These are phyloP conservation scores for Phytophthora pistaciae DNA, from an alignment of 352 stramenopile species.

Conservation along the genomic window DNA sequence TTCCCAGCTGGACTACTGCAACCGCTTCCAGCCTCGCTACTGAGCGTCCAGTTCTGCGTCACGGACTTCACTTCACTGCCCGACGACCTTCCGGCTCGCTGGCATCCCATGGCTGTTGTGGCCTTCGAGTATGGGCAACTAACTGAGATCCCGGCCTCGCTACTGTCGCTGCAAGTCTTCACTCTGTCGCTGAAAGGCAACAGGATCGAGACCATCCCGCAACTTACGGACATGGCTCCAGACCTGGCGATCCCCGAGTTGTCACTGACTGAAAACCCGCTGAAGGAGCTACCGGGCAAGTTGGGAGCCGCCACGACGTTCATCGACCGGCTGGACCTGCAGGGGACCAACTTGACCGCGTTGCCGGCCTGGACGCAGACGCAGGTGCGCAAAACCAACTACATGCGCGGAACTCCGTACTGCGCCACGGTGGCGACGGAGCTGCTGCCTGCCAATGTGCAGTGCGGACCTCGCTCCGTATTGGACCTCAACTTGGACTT, in stretches of 20 bases:
- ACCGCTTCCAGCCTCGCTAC: constrained; percentile 5
- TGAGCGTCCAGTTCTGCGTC: constrained; percentile 15
- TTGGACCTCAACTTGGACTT: constrained; percentile 11
- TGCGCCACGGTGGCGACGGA: constrained; percentile 4
- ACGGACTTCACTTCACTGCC: constrained; percentile 12
- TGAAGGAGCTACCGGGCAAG: constrained; percentile 3
- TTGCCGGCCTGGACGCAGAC: constrained; percentile 16
- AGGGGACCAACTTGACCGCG: constrained; percentile 6
- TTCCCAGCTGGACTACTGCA: constrained; percentile 12
- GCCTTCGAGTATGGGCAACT: constrained; percentile 22
- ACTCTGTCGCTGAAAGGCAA: constrained; percentile 27
- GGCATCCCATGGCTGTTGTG: constrained; percentile 18
- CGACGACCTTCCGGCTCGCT: constrained; percentile 3
- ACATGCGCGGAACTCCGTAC: constrained; percentile 22
- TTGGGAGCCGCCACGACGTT: constrained; percentile 3
- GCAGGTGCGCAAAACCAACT: constrained; percentile 5
- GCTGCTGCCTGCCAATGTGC: background rate
- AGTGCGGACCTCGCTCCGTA: constrained; percentile 4
- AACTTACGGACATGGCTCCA: constrained; percentile 6
- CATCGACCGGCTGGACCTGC: constrained; percentile 14
- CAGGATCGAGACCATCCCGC: constrained; percentile 8
- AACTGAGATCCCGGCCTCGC: constrained; percentile 6
- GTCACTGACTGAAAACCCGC: constrained; percentile 12
- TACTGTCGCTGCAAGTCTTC: constrained; percentile 12
- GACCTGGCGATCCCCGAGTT: background rate